A percentile compares a stretch with the other conserved stretches of the same genome.
phyloP scores from a whole-genome alignment of 345 rosid genomes.

The Populus tremula region DNA sequence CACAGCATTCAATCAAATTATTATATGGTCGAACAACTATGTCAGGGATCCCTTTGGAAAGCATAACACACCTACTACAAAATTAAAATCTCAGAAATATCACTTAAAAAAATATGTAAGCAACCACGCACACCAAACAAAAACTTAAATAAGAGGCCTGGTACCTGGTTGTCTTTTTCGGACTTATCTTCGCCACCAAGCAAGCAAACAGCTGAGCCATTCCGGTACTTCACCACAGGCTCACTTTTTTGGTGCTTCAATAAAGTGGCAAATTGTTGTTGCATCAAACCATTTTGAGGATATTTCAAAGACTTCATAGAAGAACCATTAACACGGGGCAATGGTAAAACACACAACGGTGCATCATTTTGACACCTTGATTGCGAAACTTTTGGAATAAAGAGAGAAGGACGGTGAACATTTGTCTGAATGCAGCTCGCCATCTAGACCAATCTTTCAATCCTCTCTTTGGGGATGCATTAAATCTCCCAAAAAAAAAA shows the following conservation, averaged over 20 bases:
- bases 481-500: background rate
- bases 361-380: background rate
- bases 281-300: constrained; percentile 10
- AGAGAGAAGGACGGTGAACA: constrained; percentile 3
- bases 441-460: background rate
- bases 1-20: no score
- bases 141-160: background rate
- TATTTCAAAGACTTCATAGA: constrained; percentile 12
- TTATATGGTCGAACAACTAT: no score
- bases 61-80: background rate
- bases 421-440: constrained; percentile 10
- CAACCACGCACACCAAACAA: background rate
- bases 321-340: background rate
- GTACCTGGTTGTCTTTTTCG: constrained; percentile 44
- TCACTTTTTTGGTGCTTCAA: constrained; percentile 19
- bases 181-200: constrained; percentile 68
- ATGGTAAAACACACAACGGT: constrained; percentile 7
- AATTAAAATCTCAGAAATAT: background rate
- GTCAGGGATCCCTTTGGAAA: no score
- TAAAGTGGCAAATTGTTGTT: constrained; percentile 24
- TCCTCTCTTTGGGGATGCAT: background rate
- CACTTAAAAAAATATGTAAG: background rate
- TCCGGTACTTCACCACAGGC: constrained; percentile 23
- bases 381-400: background rate
- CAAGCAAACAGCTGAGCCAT: constrained; percentile 41